These are phyloP conservation scores for Gautieria morchelliformis DNA, from an alignment of 768 basidiomycete species.

Conservation along the genomic window DNA sequence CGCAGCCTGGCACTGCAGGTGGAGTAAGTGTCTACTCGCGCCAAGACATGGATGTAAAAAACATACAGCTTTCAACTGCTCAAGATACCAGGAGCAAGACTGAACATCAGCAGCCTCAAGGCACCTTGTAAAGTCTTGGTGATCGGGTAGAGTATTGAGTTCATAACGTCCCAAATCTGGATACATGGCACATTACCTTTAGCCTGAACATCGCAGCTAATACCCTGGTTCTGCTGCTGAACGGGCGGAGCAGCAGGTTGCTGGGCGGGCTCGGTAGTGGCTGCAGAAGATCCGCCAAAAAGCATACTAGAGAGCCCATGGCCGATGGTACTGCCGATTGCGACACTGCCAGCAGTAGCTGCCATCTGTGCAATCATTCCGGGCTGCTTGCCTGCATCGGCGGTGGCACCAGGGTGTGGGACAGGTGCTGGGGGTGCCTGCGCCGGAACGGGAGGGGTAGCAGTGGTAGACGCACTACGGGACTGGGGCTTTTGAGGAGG, in stretches of 20 bases:
- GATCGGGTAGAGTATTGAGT: not conserved
- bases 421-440: slow-evolving; percentile 26
- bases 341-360: slow-evolving; percentile 84
- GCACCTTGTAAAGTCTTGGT: slow-evolving; percentile 72
- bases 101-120: slow-evolving; percentile 72
- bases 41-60: not conserved
- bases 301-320: slow-evolving; percentile 88
- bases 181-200: slow-evolving; percentile 42
- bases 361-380: slow-evolving; percentile 82
- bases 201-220: slow-evolving; percentile 69
- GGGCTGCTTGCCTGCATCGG: slow-evolving; percentile 40
- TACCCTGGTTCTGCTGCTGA: slow-evolving; percentile 26
- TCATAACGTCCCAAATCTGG: not conserved
- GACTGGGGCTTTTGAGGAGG: slow-evolving; percentile 23
- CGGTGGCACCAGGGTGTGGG: slow-evolving; percentile 20
- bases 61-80: slow-evolving; percentile 80
- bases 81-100: slow-evolving; percentile 79
- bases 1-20: slow-evolving; percentile 60
- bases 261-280: slow-evolving; percentile 31
- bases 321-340: slow-evolving; percentile 78
- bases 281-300: slow-evolving; percentile 52
- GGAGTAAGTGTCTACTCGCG: not conserved
- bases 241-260: slow-evolving; percentile 38
- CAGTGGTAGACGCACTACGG: slow-evolving; percentile 29
- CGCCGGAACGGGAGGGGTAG: slow-evolving; percentile 31